Conservation (phyloP, 1,139 yeast species). For the Candida tropicalis region DNA sequence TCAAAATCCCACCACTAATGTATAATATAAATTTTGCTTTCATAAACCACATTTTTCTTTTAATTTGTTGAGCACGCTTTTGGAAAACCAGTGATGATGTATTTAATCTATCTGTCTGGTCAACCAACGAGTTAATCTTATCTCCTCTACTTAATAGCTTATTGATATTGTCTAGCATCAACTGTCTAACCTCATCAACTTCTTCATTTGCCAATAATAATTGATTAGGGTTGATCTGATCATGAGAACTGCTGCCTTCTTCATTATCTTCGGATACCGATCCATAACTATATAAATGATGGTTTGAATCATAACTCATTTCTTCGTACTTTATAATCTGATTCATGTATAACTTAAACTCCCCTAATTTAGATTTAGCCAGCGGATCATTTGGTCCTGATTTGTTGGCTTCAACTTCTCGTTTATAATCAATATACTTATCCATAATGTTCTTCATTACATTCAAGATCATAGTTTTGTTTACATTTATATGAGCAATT, state of each 20-base stretch:
- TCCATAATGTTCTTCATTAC: conserved; percentile 53
- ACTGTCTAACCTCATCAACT: conserved; percentile 53
- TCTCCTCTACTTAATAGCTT: conserved; percentile 80
- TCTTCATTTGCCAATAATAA: conserved; percentile 49
- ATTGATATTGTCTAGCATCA: conserved; percentile 72
- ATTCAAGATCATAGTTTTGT: conserved; percentile 48
- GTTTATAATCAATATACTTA: conserved; percentile 47
- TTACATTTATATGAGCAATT: conserved; percentile 46
- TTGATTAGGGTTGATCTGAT: conserved; percentile 41
- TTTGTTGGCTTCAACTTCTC: conserved; percentile 22
- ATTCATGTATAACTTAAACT: conserved; percentile 54
- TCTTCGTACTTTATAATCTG: conserved; percentile 56
- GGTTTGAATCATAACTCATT: conserved; percentile 43
- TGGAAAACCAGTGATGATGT: conserved; percentile 71
- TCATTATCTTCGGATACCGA: conserved; percentile 20
- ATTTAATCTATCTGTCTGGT: conserved; percentile 78
- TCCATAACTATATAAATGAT: conserved; percentile 39
- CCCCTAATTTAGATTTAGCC: conserved; percentile 38
- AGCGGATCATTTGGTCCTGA: conserved; percentile 17
- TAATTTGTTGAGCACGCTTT: conserved; percentile 66
- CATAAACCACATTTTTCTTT: conserved; percentile 69
- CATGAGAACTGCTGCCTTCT: conserved; percentile 11
- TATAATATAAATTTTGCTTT: conserved; percentile 48
- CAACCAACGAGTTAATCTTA: conserved; percentile 70
- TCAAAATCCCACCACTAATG: conserved; percentile 26